Evolutionary conservation across 2,329 filamentous ascomycete species (phyloP).

Genomic region (Alternaria angustiovoidea): DNA sequence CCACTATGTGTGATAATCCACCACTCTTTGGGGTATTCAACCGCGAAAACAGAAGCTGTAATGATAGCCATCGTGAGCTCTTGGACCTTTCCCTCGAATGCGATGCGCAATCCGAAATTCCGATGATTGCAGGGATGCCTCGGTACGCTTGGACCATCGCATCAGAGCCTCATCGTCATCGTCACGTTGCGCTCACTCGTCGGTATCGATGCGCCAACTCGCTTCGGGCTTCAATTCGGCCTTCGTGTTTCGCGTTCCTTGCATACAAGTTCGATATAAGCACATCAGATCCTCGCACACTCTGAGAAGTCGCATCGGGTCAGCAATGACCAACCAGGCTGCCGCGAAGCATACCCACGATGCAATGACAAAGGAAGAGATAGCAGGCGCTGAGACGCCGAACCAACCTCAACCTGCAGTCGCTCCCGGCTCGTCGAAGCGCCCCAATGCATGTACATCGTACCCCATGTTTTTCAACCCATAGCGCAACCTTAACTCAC

Average conservation of each 20-base stretch:
- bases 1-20: slow-evolving; percentile 9
- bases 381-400: slow-evolving; percentile 21
- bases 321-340: background rate
- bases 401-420: slow-evolving; percentile 5
- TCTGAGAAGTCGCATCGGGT: background rate
- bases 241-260: background rate
- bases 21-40: background rate
- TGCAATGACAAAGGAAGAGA: slow-evolving; percentile 33
- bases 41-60: background rate
- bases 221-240: background rate
- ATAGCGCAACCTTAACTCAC: slow-evolving; percentile 30
- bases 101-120: slow-evolving; percentile 21
- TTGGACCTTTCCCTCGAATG: slow-evolving; percentile 1
- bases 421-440: slow-evolving; percentile 26
- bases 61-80: slow-evolving; percentile 13
- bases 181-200: background rate
- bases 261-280: background rate
- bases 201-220: background rate
- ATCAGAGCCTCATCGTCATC: slow-evolving; percentile 14
- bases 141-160: slow-evolving; percentile 21
- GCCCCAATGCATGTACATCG: slow-evolving; percentile 51
- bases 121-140: slow-evolving; percentile 23
- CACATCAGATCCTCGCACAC: background rate
- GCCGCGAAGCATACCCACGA: slow-evolving; percentile 21
- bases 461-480: background rate